Conservation (phyloP, 192 early-diverging fungal species). For the Lobosporangium transversale region DNA sequence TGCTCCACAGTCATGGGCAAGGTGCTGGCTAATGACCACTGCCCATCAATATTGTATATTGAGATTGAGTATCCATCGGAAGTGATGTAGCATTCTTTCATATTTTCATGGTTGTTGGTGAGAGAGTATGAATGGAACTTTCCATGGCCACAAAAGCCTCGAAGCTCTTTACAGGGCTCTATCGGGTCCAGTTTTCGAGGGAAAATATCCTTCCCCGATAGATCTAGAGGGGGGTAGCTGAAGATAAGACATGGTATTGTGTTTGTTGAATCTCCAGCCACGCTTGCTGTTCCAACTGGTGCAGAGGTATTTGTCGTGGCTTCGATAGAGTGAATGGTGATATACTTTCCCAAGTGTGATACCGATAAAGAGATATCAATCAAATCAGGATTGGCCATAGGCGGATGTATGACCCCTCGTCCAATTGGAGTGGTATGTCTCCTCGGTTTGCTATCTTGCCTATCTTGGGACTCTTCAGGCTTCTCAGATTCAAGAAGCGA, state of each 20-base stretch:
- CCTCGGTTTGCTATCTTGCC: too few species aligned
- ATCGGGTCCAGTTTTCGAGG: background rate
- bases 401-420: background rate
- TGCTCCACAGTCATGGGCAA: background rate
- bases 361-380: constrained; percentile 2
- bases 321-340: constrained; percentile 2
- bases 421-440: background rate
- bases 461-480: background rate
- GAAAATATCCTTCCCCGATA: background rate
- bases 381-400: constrained; percentile 2
- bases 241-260: constrained; percentile 6
- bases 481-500: background rate
- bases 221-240: background rate
- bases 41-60: background rate
- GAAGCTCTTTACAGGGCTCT: background rate
- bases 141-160: background rate
- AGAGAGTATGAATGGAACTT: background rate
- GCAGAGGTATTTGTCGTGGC: too few species aligned
- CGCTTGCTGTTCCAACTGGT: too few species aligned
- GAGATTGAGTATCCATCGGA: constrained; percentile 2
- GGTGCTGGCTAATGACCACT: constrained; percentile 7
- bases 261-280: too few species aligned
- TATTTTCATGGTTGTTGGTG: background rate
- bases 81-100: background rate
- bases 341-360: background rate